Base-by-base conservation (phyloP, 1,139 yeast species). In the Suhomyces terraborum region DNA sequence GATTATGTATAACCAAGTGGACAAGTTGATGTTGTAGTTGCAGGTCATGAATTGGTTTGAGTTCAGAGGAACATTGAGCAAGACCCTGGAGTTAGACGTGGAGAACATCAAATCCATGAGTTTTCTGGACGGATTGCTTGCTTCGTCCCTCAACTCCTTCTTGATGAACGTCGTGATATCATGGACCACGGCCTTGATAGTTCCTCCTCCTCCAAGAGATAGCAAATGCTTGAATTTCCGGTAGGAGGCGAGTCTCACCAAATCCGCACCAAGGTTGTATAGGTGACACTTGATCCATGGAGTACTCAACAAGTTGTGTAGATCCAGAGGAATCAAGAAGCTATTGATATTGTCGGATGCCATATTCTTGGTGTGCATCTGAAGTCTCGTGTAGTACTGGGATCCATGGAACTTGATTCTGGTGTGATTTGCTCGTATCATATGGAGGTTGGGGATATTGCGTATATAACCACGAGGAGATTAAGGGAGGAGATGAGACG, bases 131-230 rank as follows among this genome's bases (percentile, higher is more conserved):
- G 59, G 49, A 3, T 37, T 42, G 14, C 56, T 50, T 17, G 53
- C 42, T 13, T 45, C 44, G 29, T 38, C 38, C 26, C 37, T 48
- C 43, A 66, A 54, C 37, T 67, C 74, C 18, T 54, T 44, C 46
- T 62, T 64, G 29, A 70, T 55, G 43, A 68, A 69, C n/a, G 66
- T 56, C 16, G 70, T 54, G 40, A 69, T 55, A 42, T 69, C 75
- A 36, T 58, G 59, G 6, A 69, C 75, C 21, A 67, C 53, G 5
- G 58, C 53, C 49, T 69, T 70, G 35, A 69, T 56, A 6, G 60
- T 46, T 1, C 73, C 69, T 0, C 74, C 73, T 9, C 73, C 72
- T 4, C 62, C 66, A 19, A 59, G 48, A 4, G 61, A 55, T 17
- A 67, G 47, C 27, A 61, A 49, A 33, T 61, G 57, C 34, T 64